Percentiles rank a stretch among this genome's conserved stretches.
phyloP scores from a whole-genome alignment of 1,284 basidiomycete genomes.

The Cryptococcus amylolentus region DNA sequence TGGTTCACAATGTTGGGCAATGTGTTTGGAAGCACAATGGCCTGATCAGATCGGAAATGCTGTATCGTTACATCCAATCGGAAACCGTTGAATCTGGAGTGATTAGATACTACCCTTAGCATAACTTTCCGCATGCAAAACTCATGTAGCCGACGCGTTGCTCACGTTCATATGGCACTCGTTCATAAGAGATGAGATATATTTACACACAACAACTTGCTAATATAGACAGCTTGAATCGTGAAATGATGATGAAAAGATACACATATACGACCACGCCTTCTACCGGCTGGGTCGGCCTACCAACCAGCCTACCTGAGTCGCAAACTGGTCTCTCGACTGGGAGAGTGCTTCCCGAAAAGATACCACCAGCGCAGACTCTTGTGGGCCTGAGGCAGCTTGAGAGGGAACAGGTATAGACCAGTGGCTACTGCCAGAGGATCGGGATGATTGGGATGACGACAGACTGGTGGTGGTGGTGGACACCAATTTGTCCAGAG shows the following conservation, averaged over 20 bases:
- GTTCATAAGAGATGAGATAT: neutral
- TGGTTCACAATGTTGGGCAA: conserved; percentile 74
- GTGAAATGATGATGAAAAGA: too few relatives aligned
- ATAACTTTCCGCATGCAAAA: neutral
- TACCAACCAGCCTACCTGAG: conserved; percentile 42
- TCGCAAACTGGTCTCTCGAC: conserved; percentile 27
- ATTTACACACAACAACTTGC: conserved; percentile 2
- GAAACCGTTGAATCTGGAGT: neutral
- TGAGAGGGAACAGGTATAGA: too few relatives aligned
- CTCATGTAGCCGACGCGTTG: too few relatives aligned
- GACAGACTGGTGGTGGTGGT: neutral
- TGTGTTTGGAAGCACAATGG: conserved; percentile 58
- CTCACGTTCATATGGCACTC: too few relatives aligned
- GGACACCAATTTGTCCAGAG: conserved; percentile 23
- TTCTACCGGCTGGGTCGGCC: conserved; percentile 10
- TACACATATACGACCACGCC: neutral
- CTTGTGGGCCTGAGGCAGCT: neutral
- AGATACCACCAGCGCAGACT: conserved; percentile 22
- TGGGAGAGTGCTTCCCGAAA: conserved; percentile 34
- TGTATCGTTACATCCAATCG: neutral
- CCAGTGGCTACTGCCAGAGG: too few relatives aligned
- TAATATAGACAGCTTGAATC: neutral
- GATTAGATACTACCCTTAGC: neutral
- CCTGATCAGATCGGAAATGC: conserved; percentile 17
- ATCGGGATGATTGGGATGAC: too few relatives aligned